Evolutionary conservation across 2,329 filamentous ascomycete species (phyloP), one percentile per base, ranked within the genome.

Genomic region (Botrytis deweyae): DNA sequence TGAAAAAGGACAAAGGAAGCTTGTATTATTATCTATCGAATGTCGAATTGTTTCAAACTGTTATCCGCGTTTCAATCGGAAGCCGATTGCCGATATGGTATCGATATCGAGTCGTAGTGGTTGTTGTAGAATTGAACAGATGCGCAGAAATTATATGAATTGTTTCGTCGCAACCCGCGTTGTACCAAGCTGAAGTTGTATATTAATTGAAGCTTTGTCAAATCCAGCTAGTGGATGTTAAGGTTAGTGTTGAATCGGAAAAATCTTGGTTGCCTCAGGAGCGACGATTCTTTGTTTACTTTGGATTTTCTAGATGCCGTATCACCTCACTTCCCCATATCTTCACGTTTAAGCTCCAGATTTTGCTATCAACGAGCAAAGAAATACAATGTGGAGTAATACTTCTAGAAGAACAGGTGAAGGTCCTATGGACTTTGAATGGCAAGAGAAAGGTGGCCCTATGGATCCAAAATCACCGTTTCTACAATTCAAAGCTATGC

Each of bases 361-460:
- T n/a, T 36, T 72, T 25, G 46, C 36, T 46, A n/a, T 33, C 49
- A 29, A 61, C 5, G 12, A 59, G 52, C 40, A 68, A 58, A 72
- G 3, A 44, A 61, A 33, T 42, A 68, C 55, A 33, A 80, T 80
- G 78, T 80, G 78, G 72, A 77, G 73, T 29, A 77, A 89, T 72
- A 70, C 88, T 85, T 85, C 88, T 72, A 84, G 85, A 77, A 84
- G 89, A 78, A 88, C 86, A 2, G 87, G 84, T 76, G 89, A 91
- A 81, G 84, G 87, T 75, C 88, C 84, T 76, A 91, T 91, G 89
- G 89, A 91, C 78, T 91, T 88, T 87, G 88, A 91, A 80, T 91
- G 89, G 80, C 86, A 90, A 78, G 85, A 84, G 42, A 81, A 83
- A 66, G 88, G 44, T 36, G 72, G 86, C 2, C 88, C 88, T 29